These are phyloP conservation scores for Lotmaria passim DNA, from an alignment of 208 protist species.

Conservation along the genomic window DNA sequence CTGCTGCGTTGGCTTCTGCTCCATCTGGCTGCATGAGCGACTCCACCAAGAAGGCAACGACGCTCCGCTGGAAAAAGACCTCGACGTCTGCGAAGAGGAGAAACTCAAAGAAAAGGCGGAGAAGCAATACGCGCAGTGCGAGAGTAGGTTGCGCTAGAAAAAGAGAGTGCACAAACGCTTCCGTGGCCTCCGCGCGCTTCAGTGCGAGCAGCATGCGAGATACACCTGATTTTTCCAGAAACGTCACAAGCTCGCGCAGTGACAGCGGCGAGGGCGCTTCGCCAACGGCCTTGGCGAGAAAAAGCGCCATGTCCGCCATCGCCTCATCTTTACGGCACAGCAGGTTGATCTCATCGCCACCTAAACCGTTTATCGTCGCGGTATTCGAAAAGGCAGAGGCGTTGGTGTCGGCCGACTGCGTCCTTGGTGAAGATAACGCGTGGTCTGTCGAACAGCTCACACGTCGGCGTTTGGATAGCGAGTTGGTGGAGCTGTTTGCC, in stretches of 20 bases:
- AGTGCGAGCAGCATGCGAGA: slow-evolving; percentile 49
- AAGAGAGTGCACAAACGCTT: slow-evolving; percentile 43
- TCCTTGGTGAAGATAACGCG: not conserved
- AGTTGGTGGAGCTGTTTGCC: no score
- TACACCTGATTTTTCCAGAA: slow-evolving; percentile 35
- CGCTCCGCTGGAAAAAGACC: slow-evolving; percentile 18
- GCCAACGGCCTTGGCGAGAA: slow-evolving; percentile 48
- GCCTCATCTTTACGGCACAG: slow-evolving; percentile 78
- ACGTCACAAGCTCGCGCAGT: slow-evolving; percentile 44
- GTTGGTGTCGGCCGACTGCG: not conserved
- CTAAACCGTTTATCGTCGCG: slow-evolving; percentile 23
- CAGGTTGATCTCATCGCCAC: slow-evolving; percentile 64
- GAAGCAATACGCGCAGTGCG: not conserved
- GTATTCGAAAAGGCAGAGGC: slow-evolving; percentile 10
- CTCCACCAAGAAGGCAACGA: slow-evolving; percentile 34
- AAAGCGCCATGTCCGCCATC: slow-evolving; percentile 75
- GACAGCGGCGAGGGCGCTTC: slow-evolving; percentile 35
- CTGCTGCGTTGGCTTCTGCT: not conserved
- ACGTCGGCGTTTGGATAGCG: not conserved
- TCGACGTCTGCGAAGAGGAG: not conserved
- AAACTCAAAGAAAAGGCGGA: slow-evolving; percentile 12
- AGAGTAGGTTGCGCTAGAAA: slow-evolving; percentile 15
- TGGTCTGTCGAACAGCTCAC: not conserved
- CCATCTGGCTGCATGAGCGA: slow-evolving; percentile 10
- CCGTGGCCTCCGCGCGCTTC: slow-evolving; percentile 49